A percentile compares a stretch with the other conserved stretches of the same genome.
Evolutionary conservation across 2,329 filamentous ascomycete genomes (phyloP).

Genomic region (Alternaria sp.): DNA sequence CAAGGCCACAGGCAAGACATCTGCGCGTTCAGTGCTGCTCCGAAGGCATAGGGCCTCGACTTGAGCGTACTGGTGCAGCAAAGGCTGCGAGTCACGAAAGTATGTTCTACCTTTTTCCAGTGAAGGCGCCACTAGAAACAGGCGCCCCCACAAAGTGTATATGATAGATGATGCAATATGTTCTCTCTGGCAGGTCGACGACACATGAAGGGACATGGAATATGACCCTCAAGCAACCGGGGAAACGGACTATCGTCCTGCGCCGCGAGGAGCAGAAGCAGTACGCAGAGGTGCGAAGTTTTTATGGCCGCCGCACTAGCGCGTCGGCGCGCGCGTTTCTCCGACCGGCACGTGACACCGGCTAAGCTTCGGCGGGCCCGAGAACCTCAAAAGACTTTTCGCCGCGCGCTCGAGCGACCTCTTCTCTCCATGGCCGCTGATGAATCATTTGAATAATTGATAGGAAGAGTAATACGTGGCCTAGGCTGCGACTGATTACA

Average conservation of each 20-base stretch:
- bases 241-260: conserved; percentile 70
- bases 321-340: conserved; percentile 4
- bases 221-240: conserved; percentile 75
- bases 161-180: conserved; percentile 72
- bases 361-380: conserved; percentile 4
- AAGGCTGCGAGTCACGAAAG: background rate
- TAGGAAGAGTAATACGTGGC: conserved; percentile 19
- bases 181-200: conserved; percentile 75
- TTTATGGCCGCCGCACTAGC: conserved; percentile 26
- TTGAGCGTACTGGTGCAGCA: background rate
- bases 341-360: conserved; percentile 6
- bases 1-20: background rate
- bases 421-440: conserved; percentile 42
- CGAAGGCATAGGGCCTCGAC: background rate
- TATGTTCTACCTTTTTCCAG: conserved; percentile 63
- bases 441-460: conserved; percentile 34
- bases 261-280: conserved; percentile 77
- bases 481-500: conserved; percentile 25
- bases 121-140: conserved; percentile 43
- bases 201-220: conserved; percentile 68
- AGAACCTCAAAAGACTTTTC: conserved; percentile 2
- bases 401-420: background rate
- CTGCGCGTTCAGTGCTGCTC: background rate
- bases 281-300: conserved; percentile 18
- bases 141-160: conserved; percentile 50